Evolutionary conservation across 208 protist species (phyloP), one percentile per base, ranked within the genome.

Genomic region (Phytomonas francai): DNA sequence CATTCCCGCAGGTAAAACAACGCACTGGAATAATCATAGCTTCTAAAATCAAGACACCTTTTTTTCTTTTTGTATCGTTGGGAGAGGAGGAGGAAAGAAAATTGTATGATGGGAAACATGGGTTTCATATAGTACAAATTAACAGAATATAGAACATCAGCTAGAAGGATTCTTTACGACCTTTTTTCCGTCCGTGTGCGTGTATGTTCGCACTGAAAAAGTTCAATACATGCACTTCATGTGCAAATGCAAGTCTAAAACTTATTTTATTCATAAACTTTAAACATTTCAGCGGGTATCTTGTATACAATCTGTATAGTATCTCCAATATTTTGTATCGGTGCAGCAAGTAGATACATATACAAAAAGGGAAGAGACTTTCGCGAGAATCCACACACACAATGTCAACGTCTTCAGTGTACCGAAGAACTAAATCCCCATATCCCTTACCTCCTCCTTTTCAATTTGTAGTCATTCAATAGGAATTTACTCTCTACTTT

Each of bases 1-100:
- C 94, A 70, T 99, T 99, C 62, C 98, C 98, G 76, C 98, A 99
- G 29, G 98, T 99, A 80, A 99, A 99, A 83, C 98, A 99, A 56
- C 98, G 95, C n/a, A 99, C 95, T 30, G 98, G 98, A 69, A 99
- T 99, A 73, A 99, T 99, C 98, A 99, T 99, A 51, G 31, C 68
- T 30, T 30, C 12, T 36, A 36, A 63, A 67, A 19, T 36, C 27
- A 63, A 67, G 6, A 49, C 62, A 4, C 14, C 19, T 60, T 6
- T 32, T 60, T 31, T 64, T 30, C 14, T 45, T 42, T 66, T 65
- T 70, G 61, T 59, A 22, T 19, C 25, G 5, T 72, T 32, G 30
- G 31, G 27, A n/a, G 27, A n/a, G 2, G 22, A 28, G 31, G 33
- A 65, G n/a, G 22, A 54, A 58, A 25, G 6, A n/a, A 59, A 59